Evolutionary conservation across 2,329 filamentous ascomycete genomes (phyloP).

Genomic region (Ambrosiella xylebori): DNA sequence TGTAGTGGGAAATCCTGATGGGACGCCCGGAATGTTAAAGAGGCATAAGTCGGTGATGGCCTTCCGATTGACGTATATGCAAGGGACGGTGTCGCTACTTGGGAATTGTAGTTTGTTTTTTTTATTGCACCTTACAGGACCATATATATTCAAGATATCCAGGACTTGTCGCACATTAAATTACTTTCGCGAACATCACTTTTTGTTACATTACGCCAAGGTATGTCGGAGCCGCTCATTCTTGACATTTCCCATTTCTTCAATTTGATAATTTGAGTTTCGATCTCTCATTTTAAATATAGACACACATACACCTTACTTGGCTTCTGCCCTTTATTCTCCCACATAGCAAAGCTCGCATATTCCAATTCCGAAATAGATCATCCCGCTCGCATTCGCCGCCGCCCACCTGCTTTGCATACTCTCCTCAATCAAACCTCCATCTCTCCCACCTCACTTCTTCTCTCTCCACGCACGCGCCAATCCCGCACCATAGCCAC

Average conservation of each 20-base stretch:
- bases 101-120: background rate
- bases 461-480: background rate
- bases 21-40: background rate
- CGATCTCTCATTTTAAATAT: background rate
- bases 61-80: background rate
- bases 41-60: background rate
- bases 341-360: too few species aligned
- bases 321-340: too few species aligned
- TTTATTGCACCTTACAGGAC: background rate
- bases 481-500: background rate
- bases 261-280: background rate
- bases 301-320: background rate
- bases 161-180: background rate
- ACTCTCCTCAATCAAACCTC: too few species aligned
- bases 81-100: background rate
- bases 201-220: background rate
- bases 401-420: too few species aligned
- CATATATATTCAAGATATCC: background rate
- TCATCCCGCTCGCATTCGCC: too few species aligned
- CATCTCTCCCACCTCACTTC: background rate
- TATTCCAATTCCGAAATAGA: too few species aligned
- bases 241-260: background rate
- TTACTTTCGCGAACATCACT: background rate
- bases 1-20: background rate
- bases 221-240: background rate